A percentile compares a stretch with the other conserved stretches of the same genome.
Conservation (phyloP, 2,329 filamentous ascomycete genomes). For the Escovopsis sp. region DNA sequence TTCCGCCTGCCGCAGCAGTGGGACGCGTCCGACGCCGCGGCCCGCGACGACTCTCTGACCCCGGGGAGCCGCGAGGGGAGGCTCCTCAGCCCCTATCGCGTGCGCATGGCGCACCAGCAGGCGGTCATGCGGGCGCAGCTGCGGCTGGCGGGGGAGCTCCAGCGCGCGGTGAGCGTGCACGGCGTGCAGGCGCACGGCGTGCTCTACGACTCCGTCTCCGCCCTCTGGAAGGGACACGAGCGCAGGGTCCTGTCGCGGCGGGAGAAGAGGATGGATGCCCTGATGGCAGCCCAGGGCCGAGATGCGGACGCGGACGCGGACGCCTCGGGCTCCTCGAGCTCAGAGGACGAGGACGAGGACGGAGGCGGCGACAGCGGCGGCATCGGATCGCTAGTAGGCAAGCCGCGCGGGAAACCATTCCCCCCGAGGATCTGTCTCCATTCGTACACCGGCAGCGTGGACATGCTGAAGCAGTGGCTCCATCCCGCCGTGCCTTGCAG, state of each 20-base stretch:
- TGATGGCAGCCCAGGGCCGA: constrained; percentile 1
- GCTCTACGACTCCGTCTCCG: constrained; percentile 48
- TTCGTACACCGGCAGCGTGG: constrained; percentile 70
- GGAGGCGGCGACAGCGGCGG: constrained; percentile 18
- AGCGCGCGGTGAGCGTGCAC: constrained; percentile 52
- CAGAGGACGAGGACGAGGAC: constrained; percentile 19
- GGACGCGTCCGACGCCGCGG: constrained; percentile 21
- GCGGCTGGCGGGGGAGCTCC: constrained; percentile 52
- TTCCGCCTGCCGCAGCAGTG: constrained; percentile 56
- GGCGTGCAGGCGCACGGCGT: constrained; percentile 65
- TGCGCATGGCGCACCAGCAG: constrained; percentile 54
- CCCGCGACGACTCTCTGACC: constrained; percentile 32
- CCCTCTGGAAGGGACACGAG: constrained; percentile 59
- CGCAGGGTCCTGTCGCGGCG: constrained; percentile 43
- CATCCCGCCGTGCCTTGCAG: constrained; percentile 56
- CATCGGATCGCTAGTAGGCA: not conserved
- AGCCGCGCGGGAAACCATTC: constrained; percentile 39
- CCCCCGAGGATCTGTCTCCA: constrained; percentile 87
- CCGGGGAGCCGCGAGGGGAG: constrained; percentile 58
- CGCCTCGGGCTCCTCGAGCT: constrained; percentile 14
- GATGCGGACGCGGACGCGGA: constrained; percentile 11
- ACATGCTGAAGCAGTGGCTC: constrained; percentile 66
- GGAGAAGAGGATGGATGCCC: constrained; percentile 36
- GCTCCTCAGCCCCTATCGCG: constrained; percentile 50
- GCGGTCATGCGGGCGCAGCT: constrained; percentile 52